phyloP scores from a whole-genome alignment of 2,329 filamentous ascomycete species.

The Talaromyces sp. region DNA sequence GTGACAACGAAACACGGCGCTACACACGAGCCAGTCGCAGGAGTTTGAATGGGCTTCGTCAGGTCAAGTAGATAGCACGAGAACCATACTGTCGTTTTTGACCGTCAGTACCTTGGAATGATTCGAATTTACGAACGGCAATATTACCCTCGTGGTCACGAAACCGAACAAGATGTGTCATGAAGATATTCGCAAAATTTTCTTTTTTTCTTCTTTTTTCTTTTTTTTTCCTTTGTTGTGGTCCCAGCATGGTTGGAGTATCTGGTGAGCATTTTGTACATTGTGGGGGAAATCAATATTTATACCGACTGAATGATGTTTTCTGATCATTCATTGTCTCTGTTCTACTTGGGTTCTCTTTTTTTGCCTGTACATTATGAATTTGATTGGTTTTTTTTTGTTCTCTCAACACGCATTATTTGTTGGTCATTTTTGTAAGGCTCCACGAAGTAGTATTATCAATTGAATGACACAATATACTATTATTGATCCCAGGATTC shows the following conservation, averaged over 20 bases:
- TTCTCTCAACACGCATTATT: no score
- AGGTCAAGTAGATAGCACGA: constrained; percentile 26
- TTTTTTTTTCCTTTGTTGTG: neutral
- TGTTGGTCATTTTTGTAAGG: neutral
- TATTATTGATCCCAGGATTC: neutral
- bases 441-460: neutral
- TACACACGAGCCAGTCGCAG: constrained; percentile 30
- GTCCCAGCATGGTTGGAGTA: neutral
- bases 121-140: neutral
- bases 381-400: neutral
- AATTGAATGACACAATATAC: neutral
- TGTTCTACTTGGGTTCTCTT: neutral
- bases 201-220: neutral
- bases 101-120: neutral
- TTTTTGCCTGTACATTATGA: neutral
- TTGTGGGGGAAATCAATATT: neutral
- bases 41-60: constrained; percentile 26
- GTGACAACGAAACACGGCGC: constrained; percentile 30
- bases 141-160: neutral
- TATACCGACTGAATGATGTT: neutral
- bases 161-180: neutral
- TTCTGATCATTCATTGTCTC: neutral
- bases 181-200: neutral
- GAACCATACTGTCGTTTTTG: neutral
- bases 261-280: neutral